Evolutionary conservation across 2,329 filamentous ascomycete genomes (phyloP), one percentile per base, ranked within the genome.

Genomic region (Trichophyton schoenleinii): DNA sequence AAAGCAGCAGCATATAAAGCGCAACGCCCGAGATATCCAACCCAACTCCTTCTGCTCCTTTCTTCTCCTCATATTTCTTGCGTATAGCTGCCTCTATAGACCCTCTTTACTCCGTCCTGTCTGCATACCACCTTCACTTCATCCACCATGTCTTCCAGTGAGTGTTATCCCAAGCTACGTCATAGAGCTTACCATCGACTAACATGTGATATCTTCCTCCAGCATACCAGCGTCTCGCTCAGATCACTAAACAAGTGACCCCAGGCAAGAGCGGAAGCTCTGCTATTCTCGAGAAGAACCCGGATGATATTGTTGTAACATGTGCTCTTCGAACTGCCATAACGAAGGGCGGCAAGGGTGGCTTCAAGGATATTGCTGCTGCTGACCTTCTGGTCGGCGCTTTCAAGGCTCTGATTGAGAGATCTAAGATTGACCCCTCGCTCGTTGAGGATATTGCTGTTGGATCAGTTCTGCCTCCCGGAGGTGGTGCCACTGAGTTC

Each of bases 401-500:
- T 55, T 86, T 97, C 76, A 87, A 86, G 76, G 86, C 85, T 63
- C 79, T 97, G 66, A 81, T 97, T 71, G 80, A 88, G 62, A 88
- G 90, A 69, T 96, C 91, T 67, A 85, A 86, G 66, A 95, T 97
- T 76, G 88, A 96, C 77, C 91, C 94, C 22, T 79, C 79, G 42
- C 81, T 94, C 41, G 90, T 99, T 57, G 89, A 97, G 75, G 94
- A 99, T 72, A 87, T 99, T 66, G 87, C 87, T 59, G 91, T 97
- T 62, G 94, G 94, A 67, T 87, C 87, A 61, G 94, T 99, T 34
- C 85, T 99, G 57, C 85, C 92, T 18, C 92, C 92, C 38, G 94
- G 94, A 64, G 94, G 91, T 68, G 94, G 92, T 67, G 94, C 94
- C 22, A 97, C 94, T 55, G 94, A 97, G 79, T 96, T 96, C 85